Evolutionary conservation across 768 basidiomycete genomes (phyloP).

Genomic region (Naematelia encephala): DNA sequence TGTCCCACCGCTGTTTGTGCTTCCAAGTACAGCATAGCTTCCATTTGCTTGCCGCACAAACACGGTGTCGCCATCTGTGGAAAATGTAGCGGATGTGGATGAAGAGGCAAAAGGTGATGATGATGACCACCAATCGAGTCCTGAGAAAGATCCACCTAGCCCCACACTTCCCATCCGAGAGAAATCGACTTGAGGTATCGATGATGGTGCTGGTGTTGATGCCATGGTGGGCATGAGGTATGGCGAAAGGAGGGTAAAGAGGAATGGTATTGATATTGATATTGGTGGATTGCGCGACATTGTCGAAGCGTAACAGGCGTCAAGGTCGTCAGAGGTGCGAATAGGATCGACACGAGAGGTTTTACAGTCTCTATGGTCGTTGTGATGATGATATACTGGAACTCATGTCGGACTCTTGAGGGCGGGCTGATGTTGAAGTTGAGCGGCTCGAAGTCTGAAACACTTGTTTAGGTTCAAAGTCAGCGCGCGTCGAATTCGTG

Average conservation of each 20-base stretch:
- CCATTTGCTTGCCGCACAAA: constrained; percentile 66
- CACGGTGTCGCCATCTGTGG: constrained; percentile 55
- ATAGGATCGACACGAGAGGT: no score
- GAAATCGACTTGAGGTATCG: constrained; percentile 64
- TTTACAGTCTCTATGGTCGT: neutral
- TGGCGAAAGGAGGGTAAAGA: constrained; percentile 14
- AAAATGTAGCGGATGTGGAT: constrained; percentile 10
- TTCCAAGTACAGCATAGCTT: constrained; percentile 65
- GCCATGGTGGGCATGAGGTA: constrained; percentile 20
- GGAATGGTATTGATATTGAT: constrained; percentile 4
- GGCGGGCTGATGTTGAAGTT: neutral
- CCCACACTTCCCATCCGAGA: constrained; percentile 86
- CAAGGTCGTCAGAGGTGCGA: constrained; percentile 28
- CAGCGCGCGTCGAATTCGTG: neutral
- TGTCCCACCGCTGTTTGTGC: constrained; percentile 73
- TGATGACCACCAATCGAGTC: constrained; percentile 58
- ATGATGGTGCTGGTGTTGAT: constrained; percentile 34
- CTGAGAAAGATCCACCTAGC: constrained; percentile 81
- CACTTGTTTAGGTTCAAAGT: neutral
- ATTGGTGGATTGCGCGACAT: constrained; percentile 20
- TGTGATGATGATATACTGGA: constrained; percentile 1
- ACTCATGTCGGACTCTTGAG: neutral
- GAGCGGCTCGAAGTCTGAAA: neutral
- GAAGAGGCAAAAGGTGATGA: constrained; percentile 7
- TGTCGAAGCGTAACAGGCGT: constrained; percentile 23